These are phyloP conservation scores for Raffaelea deltoideospora DNA, from an alignment of 2,329 filamentous ascomycete species.

Conservation along the genomic window DNA sequence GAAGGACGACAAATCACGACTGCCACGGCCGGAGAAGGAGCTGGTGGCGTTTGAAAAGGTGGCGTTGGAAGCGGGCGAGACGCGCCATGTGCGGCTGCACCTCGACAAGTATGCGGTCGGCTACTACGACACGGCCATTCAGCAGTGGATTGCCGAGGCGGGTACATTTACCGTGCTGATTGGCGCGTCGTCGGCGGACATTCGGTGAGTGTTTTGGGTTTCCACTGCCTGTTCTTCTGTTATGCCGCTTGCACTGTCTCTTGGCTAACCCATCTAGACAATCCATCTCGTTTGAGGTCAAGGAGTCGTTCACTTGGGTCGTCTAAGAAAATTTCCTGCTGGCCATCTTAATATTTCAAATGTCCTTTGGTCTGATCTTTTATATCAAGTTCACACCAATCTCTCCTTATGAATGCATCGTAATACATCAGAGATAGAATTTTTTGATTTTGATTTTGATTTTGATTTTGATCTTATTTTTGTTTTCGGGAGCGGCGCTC, in stretches of 20 bases:
- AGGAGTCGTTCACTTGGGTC: conserved; percentile 51
- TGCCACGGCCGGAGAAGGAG: conserved; percentile 56
- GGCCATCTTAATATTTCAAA: no score
- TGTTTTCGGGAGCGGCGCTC: no score
- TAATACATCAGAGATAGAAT: no score
- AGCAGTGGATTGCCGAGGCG: conserved; percentile 51
- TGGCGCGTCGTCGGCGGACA: conserved; percentile 47
- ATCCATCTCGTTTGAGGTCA: conserved; percentile 35
- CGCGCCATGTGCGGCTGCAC: conserved; percentile 28
- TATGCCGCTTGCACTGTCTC: not conserved
- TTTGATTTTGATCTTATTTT: no score
- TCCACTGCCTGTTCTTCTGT: conserved; percentile 11
- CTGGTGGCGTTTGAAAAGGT: conserved; percentile 56
- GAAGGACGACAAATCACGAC: conserved; percentile 42
- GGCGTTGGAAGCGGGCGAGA: conserved; percentile 39
- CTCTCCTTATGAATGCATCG: no score
- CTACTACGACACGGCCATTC: conserved; percentile 46
- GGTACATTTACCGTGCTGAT: conserved; percentile 45
- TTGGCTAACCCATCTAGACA: conserved; percentile 12
- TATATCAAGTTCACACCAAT: no score
- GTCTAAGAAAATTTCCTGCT: no score
- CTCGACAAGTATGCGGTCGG: conserved; percentile 36
- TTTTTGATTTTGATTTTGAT: no score
- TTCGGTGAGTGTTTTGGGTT: conserved; percentile 32
- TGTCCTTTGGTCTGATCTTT: no score